Base-by-base conservation (phyloP, 2,329 filamentous ascomycete genomes). In the Arthrobotrys iridis region DNA sequence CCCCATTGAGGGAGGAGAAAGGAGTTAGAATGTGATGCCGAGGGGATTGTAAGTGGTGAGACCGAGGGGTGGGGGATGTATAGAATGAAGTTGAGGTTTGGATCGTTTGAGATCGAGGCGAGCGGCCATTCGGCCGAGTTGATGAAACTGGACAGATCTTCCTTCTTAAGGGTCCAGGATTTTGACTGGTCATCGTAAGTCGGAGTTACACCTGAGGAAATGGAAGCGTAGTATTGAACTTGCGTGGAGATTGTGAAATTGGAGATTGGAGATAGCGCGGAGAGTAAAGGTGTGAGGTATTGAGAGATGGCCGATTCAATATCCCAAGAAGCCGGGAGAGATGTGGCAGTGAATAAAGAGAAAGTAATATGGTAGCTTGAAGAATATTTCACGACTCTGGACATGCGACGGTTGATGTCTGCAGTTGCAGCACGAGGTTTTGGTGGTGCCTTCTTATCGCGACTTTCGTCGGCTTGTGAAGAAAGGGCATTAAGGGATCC, bases 71-170 rank as follows among this genome's bases (percentile, higher is more conserved):
- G 89, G 4, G 93, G 93, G 5, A 96, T 89, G 80, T 95, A 99
- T 26, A 98, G 86, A 67, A 98, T 89, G 81, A 99, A 98, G 83
- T 99, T 98, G 80, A 99, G 89, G 0, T 95, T 99, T 0, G 95
- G 95, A 0, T 94, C 94, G 15, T 88, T 89, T 43, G 93, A 95
- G 78, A 99, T 98, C 67, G 93, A 97, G 77, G 91, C 96, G 1
- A 99, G 83, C 0, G 95, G 95, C 95, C 95, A 99, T 83, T 99
- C 95, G 1, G 95, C 95, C 1, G 94, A 93, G 80, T 99, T 99
- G 82, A 99, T 93, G 80, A 99, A 99, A 0, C 92, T 93, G 37
- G 92, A 93, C 0, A 99, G 86, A 79, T 97, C 93, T 79, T 96
- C 91, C 81, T 93, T 93, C 79, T 88, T 89, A 35, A 99, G 84